Conservation (phyloP, 345 rosid species). For the Acer negundo region DNA sequence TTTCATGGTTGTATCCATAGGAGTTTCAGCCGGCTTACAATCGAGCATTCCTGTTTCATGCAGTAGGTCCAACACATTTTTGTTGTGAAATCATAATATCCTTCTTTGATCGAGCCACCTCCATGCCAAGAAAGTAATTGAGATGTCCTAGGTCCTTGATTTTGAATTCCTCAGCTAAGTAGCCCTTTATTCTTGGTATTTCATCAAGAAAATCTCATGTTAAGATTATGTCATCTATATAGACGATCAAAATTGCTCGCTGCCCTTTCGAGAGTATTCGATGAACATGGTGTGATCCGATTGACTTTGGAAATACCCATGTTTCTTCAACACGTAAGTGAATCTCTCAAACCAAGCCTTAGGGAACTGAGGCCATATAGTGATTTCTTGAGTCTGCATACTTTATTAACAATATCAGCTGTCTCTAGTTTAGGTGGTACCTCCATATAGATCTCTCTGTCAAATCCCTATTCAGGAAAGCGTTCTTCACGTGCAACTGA, state of each 20-base stretch:
- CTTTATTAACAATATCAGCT: neutral
- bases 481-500: too few species aligned
- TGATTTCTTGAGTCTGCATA: too few species aligned
- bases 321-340: neutral
- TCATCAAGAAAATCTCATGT: neutral
- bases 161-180: neutral
- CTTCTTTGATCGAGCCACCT: neutral
- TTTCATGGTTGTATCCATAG: neutral
- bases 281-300: neutral
- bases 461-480: too few species aligned
- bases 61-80: neutral
- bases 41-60: neutral
- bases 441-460: neutral
- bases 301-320: neutral
- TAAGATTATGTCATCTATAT: neutral
- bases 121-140: neutral
- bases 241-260: neutral
- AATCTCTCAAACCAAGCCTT: neutral
- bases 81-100: neutral
- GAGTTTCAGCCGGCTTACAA: neutral
- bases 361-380: neutral
- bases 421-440: too few species aligned
- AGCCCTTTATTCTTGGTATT: neutral
- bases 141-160: neutral
- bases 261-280: neutral